phyloP scores from a whole-genome alignment of 495 filamentous ascomycete species.

The Mytilinidion resinicola region DNA sequence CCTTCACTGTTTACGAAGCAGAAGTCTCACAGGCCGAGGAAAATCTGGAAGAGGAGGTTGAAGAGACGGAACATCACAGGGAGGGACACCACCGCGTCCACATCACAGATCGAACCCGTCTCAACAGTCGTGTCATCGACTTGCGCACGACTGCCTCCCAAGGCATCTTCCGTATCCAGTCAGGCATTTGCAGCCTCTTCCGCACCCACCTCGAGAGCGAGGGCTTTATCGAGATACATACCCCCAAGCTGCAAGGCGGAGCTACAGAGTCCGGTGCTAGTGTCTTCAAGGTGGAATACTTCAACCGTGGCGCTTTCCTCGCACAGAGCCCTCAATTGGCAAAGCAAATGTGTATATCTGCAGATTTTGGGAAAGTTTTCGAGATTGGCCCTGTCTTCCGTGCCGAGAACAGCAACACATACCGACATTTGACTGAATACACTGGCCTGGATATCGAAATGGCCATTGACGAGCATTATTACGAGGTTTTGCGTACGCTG shows the following conservation, averaged over 20 bases:
- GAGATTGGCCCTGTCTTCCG: conserved; percentile 89
- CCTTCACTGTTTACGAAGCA: conserved; percentile 60
- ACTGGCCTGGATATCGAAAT: conserved; percentile 97
- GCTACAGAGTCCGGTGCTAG: conserved; percentile 91
- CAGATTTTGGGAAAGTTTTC: conserved; percentile 83
- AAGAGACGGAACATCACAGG: conserved; percentile 24
- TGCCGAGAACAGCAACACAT: conserved; percentile 94
- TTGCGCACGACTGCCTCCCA: conserved; percentile 82
- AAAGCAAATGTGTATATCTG: conserved; percentile 94
- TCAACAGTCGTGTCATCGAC: conserved; percentile 86
- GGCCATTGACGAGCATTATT: conserved; percentile 83
- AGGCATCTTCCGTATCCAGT: conserved; percentile 77
- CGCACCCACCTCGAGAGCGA: conserved; percentile 66
- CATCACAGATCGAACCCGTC: conserved; percentile 67
- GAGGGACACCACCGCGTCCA: conserved; percentile 42
- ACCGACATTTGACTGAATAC: conserved; percentile 95
- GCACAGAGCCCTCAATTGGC: conserved; percentile 94
- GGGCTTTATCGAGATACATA: conserved; percentile 81
- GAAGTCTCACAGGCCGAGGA: conserved; percentile 40
- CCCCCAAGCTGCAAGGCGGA: conserved; percentile 80
- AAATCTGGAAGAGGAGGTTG: conserved; percentile 29
- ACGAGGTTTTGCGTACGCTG: conserved; percentile 74
- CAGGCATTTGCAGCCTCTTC: conserved; percentile 75
- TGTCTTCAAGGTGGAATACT: conserved; percentile 90
- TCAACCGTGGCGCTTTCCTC: conserved; percentile 75